Percentiles rank a stretch among this genome's conserved stretches.
These are phyloP conservation scores for Microbotryum saponariae DNA, from an alignment of 1,284 basidiomycete genomes.

Conservation along the genomic window DNA sequence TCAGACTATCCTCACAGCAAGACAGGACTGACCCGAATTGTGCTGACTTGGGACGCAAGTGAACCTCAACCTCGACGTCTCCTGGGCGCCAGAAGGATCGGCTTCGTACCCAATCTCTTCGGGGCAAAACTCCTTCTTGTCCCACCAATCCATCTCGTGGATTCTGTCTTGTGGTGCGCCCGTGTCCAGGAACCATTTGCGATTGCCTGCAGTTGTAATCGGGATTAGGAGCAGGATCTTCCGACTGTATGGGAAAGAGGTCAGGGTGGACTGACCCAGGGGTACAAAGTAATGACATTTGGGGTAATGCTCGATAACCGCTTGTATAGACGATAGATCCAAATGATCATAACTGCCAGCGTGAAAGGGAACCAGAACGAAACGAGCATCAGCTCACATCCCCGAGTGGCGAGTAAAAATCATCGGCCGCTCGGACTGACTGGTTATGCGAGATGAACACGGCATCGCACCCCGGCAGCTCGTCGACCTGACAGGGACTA, in stretches of 20 bases:
- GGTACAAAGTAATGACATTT: constrained; percentile 35
- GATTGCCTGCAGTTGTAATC: constrained; percentile 27
- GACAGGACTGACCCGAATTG: constrained; percentile 30
- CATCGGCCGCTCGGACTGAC: constrained; percentile 18
- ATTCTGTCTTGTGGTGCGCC: constrained; percentile 29
- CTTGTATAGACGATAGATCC: constrained; percentile 29
- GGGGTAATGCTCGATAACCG: constrained; percentile 25
- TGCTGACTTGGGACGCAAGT: constrained; percentile 38
- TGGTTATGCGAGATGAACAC: constrained; percentile 38
- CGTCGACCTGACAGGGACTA: constrained; percentile 32
- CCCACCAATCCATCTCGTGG: constrained; percentile 38
- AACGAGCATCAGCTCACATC: not conserved
- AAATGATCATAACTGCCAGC: constrained; percentile 37
- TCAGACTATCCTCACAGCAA: not conserved
- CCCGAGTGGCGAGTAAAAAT: too few relatives aligned
- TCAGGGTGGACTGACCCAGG: constrained; percentile 24
- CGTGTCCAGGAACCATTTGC: constrained; percentile 28
- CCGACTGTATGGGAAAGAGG: not conserved
- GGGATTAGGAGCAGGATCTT: not conserved
- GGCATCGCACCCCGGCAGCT: constrained; percentile 34
- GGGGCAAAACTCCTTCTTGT: constrained; percentile 36
- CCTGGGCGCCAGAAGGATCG: not conserved
- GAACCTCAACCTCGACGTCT: constrained; percentile 19
- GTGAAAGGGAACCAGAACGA: not conserved
- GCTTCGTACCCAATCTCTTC: constrained; percentile 39